Conservation (phyloP, 345 rosid species). For the Euphorbia pulcherrima region DNA sequence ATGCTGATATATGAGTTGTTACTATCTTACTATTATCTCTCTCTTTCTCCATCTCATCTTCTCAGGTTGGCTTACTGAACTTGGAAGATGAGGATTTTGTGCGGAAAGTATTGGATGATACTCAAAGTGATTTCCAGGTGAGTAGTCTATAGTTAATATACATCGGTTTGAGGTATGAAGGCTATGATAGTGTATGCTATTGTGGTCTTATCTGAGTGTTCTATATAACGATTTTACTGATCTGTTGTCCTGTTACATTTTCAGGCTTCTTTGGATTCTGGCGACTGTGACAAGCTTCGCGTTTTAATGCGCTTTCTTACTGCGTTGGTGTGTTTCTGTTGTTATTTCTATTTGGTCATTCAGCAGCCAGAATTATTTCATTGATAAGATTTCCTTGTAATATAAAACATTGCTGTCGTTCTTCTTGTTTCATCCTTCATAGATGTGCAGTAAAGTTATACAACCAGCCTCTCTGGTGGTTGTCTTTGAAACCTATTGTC, state of each 20-base stretch:
- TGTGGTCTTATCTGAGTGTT: not conserved
- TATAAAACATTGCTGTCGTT: not conserved
- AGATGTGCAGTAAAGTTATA: conserved; percentile 96
- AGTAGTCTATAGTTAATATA: conserved; percentile 12
- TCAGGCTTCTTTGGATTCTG: conserved; percentile 74
- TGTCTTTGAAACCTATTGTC: conserved; percentile 82
- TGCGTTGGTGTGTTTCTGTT: conserved; percentile 54
- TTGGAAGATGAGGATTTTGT: conserved; percentile 93
- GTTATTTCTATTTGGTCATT: conserved; percentile 12
- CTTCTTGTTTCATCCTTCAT: conserved; percentile 14
- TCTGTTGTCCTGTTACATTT: conserved; percentile 14
- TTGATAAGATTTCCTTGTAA: not conserved
- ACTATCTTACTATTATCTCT: not conserved
- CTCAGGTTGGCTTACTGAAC: conserved; percentile 80
- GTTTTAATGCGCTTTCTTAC: conserved; percentile 80
- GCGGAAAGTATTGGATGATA: conserved; percentile 44
- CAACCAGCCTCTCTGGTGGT: conserved; percentile 85
- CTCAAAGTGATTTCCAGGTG: conserved; percentile 73
- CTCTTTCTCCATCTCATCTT: not conserved
- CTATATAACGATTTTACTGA: not conserved
- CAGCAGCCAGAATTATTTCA: not conserved
- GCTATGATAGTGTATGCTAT: not conserved
- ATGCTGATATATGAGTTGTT: not conserved
- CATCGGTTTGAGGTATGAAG: not conserved
- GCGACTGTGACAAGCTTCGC: conserved; percentile 69